Evolutionary conservation across 2,329 filamentous ascomycete genomes (phyloP), one percentile per base, ranked within the genome.

Genomic region (Trichoderma afroharzianum): DNA sequence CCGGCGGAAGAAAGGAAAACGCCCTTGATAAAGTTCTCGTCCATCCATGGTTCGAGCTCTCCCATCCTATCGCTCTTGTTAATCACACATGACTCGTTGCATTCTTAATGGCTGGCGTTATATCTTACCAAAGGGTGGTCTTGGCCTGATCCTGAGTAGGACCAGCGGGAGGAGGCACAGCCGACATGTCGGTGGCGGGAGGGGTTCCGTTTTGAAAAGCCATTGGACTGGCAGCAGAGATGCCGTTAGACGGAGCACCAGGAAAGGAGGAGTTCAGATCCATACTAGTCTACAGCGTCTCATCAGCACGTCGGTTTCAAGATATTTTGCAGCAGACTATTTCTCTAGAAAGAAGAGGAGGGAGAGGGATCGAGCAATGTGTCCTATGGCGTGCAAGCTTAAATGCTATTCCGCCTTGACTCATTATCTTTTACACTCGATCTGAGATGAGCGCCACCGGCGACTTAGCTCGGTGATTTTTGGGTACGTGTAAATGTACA

Each of bases 11-110:
- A 97, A 74, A 86, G 80, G 88, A 94, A 98, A 59, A 98, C 90
- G 77, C 93, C 96, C 83, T 97, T 95, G 80, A 99, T 93, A 82
- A 98, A 99, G 84, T 95, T 97, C 86, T 99, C 96, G 78, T 99
- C 96, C 85, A 99, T 98, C 96, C 96, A 99, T 32, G 94, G 93
- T 83, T 98, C 95, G 74, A 99, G 92, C 82, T 99, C 96, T 76
- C 96, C 96, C 96, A 99, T 99, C 95, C 95, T 97, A 74, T 50
- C 30, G 0, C 14, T 26, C 28, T 18, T 26, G 57, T 68, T 28
- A 68, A 5, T 28, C 66, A 33, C 36, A 26, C 8, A 14, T 28
- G 14, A 18, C 8, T 26, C 39, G 26, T 11, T 6, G 28, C n/a
- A 53, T 36, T 1, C 9, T 32, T 6, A 14, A 0, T 11, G 6